A percentile compares a stretch with the other conserved stretches of the same genome.
phyloP scores from a whole-genome alignment of 352 stramenopile genomes.

The Albugo laibachii region DNA sequence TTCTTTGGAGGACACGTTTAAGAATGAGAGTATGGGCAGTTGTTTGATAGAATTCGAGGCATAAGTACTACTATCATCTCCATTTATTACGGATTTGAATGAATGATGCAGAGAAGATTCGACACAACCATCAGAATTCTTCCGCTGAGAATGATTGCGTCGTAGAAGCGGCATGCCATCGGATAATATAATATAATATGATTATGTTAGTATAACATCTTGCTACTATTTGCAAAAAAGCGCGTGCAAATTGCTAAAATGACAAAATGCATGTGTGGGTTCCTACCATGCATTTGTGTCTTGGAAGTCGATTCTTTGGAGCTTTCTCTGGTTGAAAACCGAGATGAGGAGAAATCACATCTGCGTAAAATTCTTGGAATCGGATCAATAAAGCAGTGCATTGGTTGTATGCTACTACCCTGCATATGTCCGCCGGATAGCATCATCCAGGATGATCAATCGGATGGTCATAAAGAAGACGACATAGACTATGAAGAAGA shows the following conservation, averaged over 20 bases:
- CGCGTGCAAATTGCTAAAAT: background rate
- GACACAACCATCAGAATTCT: too few relatives aligned
- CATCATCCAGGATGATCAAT: slow-evolving; percentile 21
- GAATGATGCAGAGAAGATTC: too few relatives aligned
- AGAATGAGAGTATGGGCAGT: slow-evolving; percentile 65
- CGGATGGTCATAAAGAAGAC: slow-evolving; percentile 8
- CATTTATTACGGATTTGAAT: too few relatives aligned
- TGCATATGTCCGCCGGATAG: slow-evolving; percentile 35
- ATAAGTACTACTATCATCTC: too few relatives aligned
- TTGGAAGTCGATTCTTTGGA: slow-evolving; percentile 5
- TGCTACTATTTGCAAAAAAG: too few relatives aligned
- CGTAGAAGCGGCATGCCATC: too few relatives aligned
- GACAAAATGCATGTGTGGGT: slow-evolving; percentile 16
- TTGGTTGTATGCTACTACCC: slow-evolving; percentile 54
- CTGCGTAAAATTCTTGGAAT: slow-evolving; percentile 30
- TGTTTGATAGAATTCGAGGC: slow-evolving; percentile 39
- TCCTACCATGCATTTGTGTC: slow-evolving; percentile 59
- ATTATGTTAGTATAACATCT: too few relatives aligned
- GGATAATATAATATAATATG: too few relatives aligned
- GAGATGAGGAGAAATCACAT: slow-evolving; percentile 10
- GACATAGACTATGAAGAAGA: slow-evolving; percentile 20
- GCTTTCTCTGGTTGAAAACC: background rate
- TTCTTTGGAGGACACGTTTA: slow-evolving; percentile 37
- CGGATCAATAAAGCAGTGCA: slow-evolving; percentile 33
- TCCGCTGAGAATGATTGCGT: too few relatives aligned